Conservation (phyloP, 768 basidiomycete species). For the Pleurotus giganteus region DNA sequence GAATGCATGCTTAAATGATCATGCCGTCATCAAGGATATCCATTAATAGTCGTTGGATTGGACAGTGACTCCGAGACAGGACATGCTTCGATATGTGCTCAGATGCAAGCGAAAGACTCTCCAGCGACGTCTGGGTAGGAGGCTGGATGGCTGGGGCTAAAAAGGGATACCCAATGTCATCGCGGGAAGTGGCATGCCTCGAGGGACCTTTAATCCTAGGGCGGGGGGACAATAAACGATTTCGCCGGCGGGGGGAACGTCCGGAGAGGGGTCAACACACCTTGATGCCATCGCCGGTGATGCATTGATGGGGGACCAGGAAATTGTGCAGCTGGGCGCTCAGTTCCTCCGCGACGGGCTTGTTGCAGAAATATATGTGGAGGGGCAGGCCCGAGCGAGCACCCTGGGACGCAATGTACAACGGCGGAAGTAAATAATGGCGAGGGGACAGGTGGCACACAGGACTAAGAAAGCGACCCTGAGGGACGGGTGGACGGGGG, state of each 20-base stretch:
- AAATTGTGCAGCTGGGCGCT: neutral
- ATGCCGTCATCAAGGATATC: no score
- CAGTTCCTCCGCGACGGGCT: neutral
- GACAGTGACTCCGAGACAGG: no score
- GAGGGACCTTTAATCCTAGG: constrained; percentile 1
- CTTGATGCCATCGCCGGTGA: neutral
- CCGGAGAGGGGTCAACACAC: neutral
- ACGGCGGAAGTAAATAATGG: constrained; percentile 8
- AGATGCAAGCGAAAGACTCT: no score
- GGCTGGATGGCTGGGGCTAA: no score
- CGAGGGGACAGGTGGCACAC: neutral
- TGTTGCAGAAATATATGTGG: neutral
- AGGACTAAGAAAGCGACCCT: constrained; percentile 20
- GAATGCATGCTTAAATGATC: neutral
- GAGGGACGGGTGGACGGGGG: neutral
- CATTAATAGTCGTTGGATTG: no score
- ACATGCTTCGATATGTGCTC: no score
- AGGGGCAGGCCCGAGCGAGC: neutral
- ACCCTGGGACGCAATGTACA: neutral
- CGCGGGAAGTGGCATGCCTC: constrained; percentile 3
- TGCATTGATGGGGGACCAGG: neutral
- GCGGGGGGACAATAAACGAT: neutral
- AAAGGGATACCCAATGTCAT: neutral
- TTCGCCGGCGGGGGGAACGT: neutral
- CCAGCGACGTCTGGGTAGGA: no score